Evolutionary conservation across 169 alveolate genomes (phyloP).

Genomic region (Plasmodium cynomolgi): DNA sequence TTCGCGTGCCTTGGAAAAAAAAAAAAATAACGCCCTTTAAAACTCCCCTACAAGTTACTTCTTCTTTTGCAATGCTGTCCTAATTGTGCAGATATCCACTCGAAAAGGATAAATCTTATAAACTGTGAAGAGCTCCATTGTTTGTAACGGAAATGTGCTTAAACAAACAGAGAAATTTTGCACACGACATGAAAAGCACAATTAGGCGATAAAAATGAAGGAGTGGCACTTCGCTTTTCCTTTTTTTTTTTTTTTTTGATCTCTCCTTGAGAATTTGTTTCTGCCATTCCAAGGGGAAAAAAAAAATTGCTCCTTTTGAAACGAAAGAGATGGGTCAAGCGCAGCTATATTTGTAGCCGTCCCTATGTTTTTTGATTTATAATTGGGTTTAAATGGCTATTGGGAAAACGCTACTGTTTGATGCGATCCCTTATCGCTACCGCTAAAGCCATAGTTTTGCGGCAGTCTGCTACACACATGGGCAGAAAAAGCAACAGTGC

Average conservation of each 20-base stretch:
- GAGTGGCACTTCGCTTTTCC: neutral
- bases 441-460: neutral
- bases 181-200: neutral
- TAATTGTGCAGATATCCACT: neutral
- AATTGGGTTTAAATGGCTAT: neutral
- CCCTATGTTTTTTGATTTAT: neutral
- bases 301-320: neutral
- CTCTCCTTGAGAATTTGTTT: neutral
- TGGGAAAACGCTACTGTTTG: neutral
- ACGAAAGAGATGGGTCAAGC: neutral
- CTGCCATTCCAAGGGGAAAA: neutral
- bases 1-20: neutral
- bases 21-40: neutral
- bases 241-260: neutral
- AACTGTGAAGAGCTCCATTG: neutral
- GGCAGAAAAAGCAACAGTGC: neutral
- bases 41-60: neutral
- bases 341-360: neutral
- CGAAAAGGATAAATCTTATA: neutral
- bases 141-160: neutral
- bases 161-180: neutral
- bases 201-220: neutral
- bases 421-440: neutral
- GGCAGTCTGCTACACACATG: neutral
- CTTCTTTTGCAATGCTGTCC: neutral